phyloP scores from a whole-genome alignment of 179 eudicot genomes.

The Monotropa hypopitys region DNA sequence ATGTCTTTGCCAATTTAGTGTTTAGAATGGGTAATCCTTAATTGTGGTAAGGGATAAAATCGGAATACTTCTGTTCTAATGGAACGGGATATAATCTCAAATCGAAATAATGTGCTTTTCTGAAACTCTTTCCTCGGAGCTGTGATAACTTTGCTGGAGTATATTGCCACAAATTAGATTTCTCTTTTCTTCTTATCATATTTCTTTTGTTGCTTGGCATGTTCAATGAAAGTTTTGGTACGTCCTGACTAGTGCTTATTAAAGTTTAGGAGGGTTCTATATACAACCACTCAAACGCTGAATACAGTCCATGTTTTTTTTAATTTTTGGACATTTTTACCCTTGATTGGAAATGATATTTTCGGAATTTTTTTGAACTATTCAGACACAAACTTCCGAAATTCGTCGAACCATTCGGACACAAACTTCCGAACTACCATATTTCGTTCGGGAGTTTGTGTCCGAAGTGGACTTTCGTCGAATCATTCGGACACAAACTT shows the following conservation, averaged over 20 bases:
- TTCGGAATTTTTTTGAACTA: no score
- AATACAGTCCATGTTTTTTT: no score
- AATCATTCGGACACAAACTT: no score
- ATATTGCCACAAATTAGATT: neutral
- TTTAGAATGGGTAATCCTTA: neutral
- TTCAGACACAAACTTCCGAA: no score
- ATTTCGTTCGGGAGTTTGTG: no score
- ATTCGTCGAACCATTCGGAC: no score
- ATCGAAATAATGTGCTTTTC: neutral
- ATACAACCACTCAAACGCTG: no score
- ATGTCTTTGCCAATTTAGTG: neutral
- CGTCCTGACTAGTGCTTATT: neutral
- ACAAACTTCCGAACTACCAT: no score
- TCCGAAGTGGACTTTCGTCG: no score
- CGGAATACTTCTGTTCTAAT: neutral
- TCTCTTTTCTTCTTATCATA: neutral
- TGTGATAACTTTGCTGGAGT: neutral
- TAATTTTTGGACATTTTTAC: no score
- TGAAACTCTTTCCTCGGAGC: neutral
- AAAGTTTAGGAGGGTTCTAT: no score
- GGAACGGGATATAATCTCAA: neutral
- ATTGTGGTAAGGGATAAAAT: neutral
- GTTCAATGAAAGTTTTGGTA: neutral
- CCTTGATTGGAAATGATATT: no score
- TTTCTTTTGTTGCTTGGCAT: neutral